Base-by-base conservation (phyloP, 2,329 filamentous ascomycete genomes). In the Epichloe uncinata region DNA sequence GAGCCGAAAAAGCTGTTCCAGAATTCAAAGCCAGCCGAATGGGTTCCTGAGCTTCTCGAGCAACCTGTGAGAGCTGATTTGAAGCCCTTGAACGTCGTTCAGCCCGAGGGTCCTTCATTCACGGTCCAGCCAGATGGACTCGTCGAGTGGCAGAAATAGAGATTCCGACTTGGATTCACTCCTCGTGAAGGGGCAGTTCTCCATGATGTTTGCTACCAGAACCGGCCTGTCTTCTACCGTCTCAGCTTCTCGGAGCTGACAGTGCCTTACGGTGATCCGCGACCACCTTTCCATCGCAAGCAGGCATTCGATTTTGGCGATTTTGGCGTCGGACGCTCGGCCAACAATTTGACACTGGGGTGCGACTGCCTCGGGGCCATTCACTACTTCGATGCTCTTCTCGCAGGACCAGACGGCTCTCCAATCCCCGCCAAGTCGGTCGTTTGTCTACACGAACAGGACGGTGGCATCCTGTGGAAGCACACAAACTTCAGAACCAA, bases 241-340 rank as follows among this genome's bases (percentile, higher is more conserved):
- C 63, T 87, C 33, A 79, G 77, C 53, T 73, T 84, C 51, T 79
- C 77, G 54, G 84, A 88, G 62, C 84, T 87, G 77, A 77, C 77
- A 1, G 80, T 85, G 0, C 81, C 81, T 0, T 87, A 86, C 55
- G 81, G 71, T 3, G 82, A 86, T 56, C 79, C 79, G 0, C 74
- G 83, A 1, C 67, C 73, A 0, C 82, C 82, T 0, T 85, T 78
- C 60, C 79, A 82, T 48, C 74, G 82, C 41, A 87, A 87, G 61
- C 78, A 82, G 48, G 83, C 82, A 0, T 86, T 87, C 57, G 83
- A 87, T 56, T 77, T 87, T 52, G 84, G 84, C 7, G 82, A 87
- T 52, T 79, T 22, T 9, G 83, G 83, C 5, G 77, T 79, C 22
- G 84, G 84, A 2, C 73, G 78, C 45, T 78, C 74, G 45, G 79